Evolutionary conservation across 163 green algal genomes (phyloP), one percentile per base, ranked within the genome.

Genomic region (Scenedesmus sp.): DNA sequence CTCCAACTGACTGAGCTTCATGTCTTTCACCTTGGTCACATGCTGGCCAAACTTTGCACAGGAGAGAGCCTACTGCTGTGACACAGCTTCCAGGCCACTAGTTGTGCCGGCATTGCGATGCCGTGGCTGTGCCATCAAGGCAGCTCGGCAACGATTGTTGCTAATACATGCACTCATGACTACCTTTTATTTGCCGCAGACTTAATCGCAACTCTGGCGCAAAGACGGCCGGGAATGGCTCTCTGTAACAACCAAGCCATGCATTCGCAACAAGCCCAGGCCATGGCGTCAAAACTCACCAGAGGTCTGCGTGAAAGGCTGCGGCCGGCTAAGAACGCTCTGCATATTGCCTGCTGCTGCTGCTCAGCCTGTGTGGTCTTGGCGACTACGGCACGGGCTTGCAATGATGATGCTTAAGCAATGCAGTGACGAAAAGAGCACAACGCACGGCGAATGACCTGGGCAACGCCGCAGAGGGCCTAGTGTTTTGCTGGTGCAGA

Each of bases 271-370:
- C 65, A 37, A 40, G 30, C 30, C 30, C 65, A 37, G 40, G 65
- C 30, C 30, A 76, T 40, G 65, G 65, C 30, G 18, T 2, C 6
- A 73, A n/a, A 13, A 5, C 68, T 83, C 68, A 89, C 85, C 68
- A 56, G 68, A 7, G 30, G 43, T 70, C 33, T 82, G 68, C 65
- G 30, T 42, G 20, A 83, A 43, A 53, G 85, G 16, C 43, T 89
- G 85, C 73, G 68, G 56, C 68, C 68, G 79, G 42, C 26, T 59
- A 7, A 84, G 79, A 24, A 84, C 13, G 79, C 79, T 65, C 79
- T 84, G 79, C 79, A 84, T 84, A 24, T 56, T 84, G 79, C 42
- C 43, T 84, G 79, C 79, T 84, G 42, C 42, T 82, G 37, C 65
- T 76, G 65, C 65, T 76, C 65, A 40, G 65, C 65, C 65, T 76